Percentiles rank a stretch among this genome's conserved stretches.
phyloP scores from a whole-genome alignment of 306 rosid species.

The Astragalus glycyphyllos region DNA sequence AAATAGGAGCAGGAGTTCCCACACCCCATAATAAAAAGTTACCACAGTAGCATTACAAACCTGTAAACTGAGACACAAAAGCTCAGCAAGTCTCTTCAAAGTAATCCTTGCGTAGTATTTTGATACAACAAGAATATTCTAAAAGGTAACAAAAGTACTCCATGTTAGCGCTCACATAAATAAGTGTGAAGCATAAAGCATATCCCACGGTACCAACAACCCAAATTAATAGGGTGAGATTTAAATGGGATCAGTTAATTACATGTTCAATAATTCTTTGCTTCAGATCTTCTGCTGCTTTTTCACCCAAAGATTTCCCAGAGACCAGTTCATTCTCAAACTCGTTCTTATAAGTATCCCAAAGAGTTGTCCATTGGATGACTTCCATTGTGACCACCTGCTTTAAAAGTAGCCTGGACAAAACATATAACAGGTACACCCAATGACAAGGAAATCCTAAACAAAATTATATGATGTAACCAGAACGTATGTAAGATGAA shows the following conservation, averaged over 20 bases:
- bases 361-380: conserved; percentile 82
- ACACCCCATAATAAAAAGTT: neutral
- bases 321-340: conserved; percentile 75
- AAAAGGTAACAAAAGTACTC: conserved; percentile 37
- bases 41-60: conserved; percentile 47
- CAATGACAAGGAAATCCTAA: conserved; percentile 25
- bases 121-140: conserved; percentile 93
- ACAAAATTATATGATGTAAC: neutral
- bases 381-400: conserved; percentile 93
- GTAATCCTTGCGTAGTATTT: conserved; percentile 72
- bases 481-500: neutral
- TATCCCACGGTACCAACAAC: conserved; percentile 6
- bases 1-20: neutral
- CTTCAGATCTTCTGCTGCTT: conserved; percentile 87
- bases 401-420: conserved; percentile 71
- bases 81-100: conserved; percentile 78
- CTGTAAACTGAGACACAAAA: conserved; percentile 78
- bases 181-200: conserved; percentile 28
- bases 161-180: conserved; percentile 28
- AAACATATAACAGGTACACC: conserved; percentile 32
- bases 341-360: conserved; percentile 80
- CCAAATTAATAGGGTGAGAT: conserved; percentile 14
- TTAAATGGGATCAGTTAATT: conserved; percentile 17
- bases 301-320: conserved; percentile 79
- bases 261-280: conserved; percentile 93